These are phyloP conservation scores for Fusarium dimerum DNA, from an alignment of 2,329 filamentous ascomycete species.

Conservation along the genomic window DNA sequence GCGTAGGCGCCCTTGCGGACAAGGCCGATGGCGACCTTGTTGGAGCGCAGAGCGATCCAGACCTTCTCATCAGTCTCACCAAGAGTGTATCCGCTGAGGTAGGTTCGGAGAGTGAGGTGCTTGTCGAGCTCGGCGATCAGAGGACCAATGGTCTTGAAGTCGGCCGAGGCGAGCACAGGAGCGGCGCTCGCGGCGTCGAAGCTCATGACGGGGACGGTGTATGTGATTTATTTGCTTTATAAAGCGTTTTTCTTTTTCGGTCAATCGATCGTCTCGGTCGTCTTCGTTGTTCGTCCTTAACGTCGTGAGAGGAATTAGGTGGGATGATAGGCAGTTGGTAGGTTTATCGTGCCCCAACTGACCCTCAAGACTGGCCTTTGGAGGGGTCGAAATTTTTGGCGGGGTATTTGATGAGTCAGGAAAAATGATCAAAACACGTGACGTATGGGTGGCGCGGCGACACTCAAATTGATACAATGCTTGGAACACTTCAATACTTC, in stretches of 20 bases:
- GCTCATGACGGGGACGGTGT: constrained; percentile 23
- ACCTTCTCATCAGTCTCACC: constrained; percentile 77
- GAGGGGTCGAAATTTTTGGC: constrained; percentile 30
- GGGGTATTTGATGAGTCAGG: constrained; percentile 30
- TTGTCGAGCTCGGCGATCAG: constrained; percentile 78
- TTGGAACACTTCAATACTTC: background rate
- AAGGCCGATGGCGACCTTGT: constrained; percentile 80
- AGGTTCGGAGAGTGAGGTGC: constrained; percentile 83
- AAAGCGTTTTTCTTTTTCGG: constrained; percentile 1
- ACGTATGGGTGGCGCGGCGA: background rate
- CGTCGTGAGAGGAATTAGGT: constrained; percentile 7
- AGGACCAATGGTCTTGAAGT: constrained; percentile 82
- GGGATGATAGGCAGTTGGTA: constrained; percentile 13
- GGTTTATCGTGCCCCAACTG: constrained; percentile 21
- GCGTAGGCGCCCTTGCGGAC: constrained; percentile 75
- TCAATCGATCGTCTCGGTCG: constrained; percentile 1
- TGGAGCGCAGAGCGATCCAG: constrained; percentile 81
- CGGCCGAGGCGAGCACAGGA: constrained; percentile 28
- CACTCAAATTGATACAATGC: background rate
- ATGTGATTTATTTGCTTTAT: background rate
- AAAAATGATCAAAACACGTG: constrained; percentile 13
- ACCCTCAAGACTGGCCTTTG: constrained; percentile 14
- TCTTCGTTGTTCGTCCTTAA: background rate
- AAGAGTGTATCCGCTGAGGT: constrained; percentile 78
- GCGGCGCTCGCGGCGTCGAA: constrained; percentile 29